A percentile compares a stretch with the other conserved stretches of the same genome.
Conservation (phyloP, 2,329 filamentous ascomycete species). For the Elsinoe fawcettii region DNA sequence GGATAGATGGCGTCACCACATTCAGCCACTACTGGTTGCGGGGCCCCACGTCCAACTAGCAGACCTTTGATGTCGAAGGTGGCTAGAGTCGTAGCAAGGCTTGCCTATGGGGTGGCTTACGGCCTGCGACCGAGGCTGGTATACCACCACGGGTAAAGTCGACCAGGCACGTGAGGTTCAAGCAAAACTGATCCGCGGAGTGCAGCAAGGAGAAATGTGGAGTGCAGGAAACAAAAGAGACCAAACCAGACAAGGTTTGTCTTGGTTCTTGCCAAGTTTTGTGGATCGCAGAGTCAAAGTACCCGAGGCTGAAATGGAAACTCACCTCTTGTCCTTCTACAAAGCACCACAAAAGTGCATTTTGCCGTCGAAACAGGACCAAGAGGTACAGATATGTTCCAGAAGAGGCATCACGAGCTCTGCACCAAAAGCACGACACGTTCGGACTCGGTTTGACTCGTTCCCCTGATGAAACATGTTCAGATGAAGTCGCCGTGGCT, state of each 20-base stretch:
- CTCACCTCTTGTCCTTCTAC: neutral
- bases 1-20: neutral
- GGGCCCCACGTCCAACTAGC: neutral
- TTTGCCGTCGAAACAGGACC: neutral
- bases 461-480: neutral
- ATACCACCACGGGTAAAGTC: neutral
- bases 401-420: neutral
- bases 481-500: neutral
- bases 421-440: neutral
- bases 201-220: neutral
- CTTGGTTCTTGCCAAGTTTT: neutral
- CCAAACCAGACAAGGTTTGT: conserved; percentile 5
- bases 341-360: neutral
- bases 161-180: neutral
- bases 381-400: neutral
- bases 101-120: neutral
- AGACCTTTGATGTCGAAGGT: neutral
- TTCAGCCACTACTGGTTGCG: neutral
- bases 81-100: neutral
- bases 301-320: neutral
- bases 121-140: neutral
- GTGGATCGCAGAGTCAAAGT: neutral
- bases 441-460: neutral
- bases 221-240: neutral
- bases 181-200: neutral